phyloP scores from a whole-genome alignment of 305 asterid species.

The Fraxinus platypoda region DNA sequence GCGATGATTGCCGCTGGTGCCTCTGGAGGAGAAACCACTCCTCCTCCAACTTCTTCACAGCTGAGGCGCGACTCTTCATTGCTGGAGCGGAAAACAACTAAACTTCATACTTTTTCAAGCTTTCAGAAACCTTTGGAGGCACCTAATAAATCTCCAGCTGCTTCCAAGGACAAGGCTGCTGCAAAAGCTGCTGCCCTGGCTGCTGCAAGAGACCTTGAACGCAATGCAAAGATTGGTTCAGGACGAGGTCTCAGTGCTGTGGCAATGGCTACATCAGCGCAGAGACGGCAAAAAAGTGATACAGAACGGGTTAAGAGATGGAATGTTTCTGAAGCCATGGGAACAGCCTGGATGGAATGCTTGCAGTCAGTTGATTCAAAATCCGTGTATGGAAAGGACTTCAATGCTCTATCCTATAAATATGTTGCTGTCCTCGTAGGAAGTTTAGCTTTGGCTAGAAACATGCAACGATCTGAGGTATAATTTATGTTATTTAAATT shows the following conservation, averaged over 20 bases:
- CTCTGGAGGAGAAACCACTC: constrained; percentile 80
- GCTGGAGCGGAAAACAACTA: constrained; percentile 79
- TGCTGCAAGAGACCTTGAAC: constrained; percentile 99
- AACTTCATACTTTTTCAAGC: constrained; percentile 88
- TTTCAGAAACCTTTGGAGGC: constrained; percentile 86
- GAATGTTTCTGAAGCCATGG: constrained; percentile 98
- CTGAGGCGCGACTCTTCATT: constrained; percentile 91
- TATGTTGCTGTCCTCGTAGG: constrained; percentile 95
- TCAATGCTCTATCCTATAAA: constrained; percentile 87
- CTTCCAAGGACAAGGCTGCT: constrained; percentile 93
- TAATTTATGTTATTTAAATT: constrained; percentile 27
- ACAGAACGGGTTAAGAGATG: constrained; percentile 89
- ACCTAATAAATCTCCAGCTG: constrained; percentile 60
- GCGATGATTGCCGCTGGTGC: constrained; percentile 99
- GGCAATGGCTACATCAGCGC: constrained; percentile 99
- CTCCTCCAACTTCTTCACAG: constrained; percentile 55
- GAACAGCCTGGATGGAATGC: constrained; percentile 97
- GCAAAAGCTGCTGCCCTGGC: constrained; percentile 99
- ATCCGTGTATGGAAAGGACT: constrained; percentile 94
- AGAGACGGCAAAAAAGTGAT: constrained; percentile 80
- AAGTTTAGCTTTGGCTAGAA: constrained; percentile 96
- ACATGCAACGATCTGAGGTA: constrained; percentile 98
- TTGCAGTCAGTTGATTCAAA: constrained; percentile 87
- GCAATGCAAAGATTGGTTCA: constrained; percentile 95
- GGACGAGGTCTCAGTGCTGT: constrained; percentile 99